Evolutionary conservation across 257 asterid genomes (phyloP), one percentile per base, ranked within the genome.

Genomic region (Gardenia jasminoides): DNA sequence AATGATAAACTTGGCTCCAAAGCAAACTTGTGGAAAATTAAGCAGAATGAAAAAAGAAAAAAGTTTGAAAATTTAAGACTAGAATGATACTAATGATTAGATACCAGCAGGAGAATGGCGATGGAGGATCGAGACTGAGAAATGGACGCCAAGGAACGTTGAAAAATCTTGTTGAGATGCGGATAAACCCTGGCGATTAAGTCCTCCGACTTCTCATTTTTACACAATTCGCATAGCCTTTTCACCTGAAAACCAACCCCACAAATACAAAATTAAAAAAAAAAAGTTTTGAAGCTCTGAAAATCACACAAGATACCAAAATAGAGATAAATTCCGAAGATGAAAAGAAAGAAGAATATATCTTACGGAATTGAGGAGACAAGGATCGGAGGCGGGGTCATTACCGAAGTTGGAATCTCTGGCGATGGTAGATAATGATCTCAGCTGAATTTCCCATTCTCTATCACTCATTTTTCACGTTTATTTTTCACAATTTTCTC

Each of bases 101-200:
- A 71, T 87, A 94, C 98, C 93, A 95, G 88, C 79, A 94, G 83
- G 69, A 94, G 98, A 80, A 89, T 89, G 77, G 96, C 91, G 77
- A 84, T 87, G 24, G 98, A 90, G 54, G 94, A 88, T 67, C 86
- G 93, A 69, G 90, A 86, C 85, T 91, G 92, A 22, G 97, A 85
- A 81, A 88, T 89, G 17, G 97, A 90, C 39, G 96, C 86, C 81
- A 90, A 88, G 26, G 91, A 87, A 20, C 95, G 98, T 72, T 93
- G 97, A 75, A 93, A 93, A 80, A 91, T 91, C 87, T 92, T 93
- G 78, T 86, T 94, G 39, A 94, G 89, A 83, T 90, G 90, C 41
- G 99, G 99, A 84, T 88, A 90, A 84, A 88, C 90, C 89, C 98
- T 89, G 82, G 93, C 94, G 6, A 91, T 88, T 68, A 90, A 85